Percentiles rank a stretch among this genome's conserved stretches.
Evolutionary conservation across 768 basidiomycete species (phyloP).

Genomic region (Pleurotus sapidus): DNA sequence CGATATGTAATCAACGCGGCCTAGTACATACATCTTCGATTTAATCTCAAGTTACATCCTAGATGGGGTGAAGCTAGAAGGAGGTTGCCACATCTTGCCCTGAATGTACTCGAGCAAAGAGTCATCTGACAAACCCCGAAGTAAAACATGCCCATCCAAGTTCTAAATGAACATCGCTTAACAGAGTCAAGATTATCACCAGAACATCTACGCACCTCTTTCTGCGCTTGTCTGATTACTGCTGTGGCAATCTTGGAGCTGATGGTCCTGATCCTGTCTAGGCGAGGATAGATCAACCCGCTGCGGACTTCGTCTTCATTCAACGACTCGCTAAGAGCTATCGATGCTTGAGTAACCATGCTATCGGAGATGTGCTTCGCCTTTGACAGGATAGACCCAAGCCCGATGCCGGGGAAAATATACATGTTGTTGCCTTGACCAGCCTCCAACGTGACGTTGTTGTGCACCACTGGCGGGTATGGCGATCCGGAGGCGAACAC

Average conservation of each 20-base stretch:
- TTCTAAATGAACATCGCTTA: conserved; percentile 22
- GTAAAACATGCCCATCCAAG: conserved; percentile 42
- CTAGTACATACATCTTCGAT: no score
- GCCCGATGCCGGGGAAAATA: conserved; percentile 60
- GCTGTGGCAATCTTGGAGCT: conserved; percentile 57
- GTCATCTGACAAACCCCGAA: conserved; percentile 46
- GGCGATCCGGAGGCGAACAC: conserved; percentile 77
- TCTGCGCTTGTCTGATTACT: conserved; percentile 65
- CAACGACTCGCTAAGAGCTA: conserved; percentile 58
- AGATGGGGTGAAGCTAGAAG: conserved; percentile 13
- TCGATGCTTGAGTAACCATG: conserved; percentile 68
- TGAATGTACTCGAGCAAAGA: conserved; percentile 47
- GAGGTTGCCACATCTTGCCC: conserved; percentile 56
- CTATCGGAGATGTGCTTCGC: conserved; percentile 58
- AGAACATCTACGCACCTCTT: conserved; percentile 39
- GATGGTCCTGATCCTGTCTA: conserved; percentile 64
- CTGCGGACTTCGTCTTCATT: conserved; percentile 50
- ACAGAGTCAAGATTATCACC: not conserved
- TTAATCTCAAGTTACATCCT: conserved; percentile 3
- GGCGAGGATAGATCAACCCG: conserved; percentile 66
- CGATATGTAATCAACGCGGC: no score
- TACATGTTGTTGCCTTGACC: conserved; percentile 86
- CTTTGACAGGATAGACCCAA: conserved; percentile 59
- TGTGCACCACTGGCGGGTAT: conserved; percentile 49
- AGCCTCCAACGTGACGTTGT: conserved; percentile 51